Conservation (phyloP, 108 stramenopile genomes). For the Aurantiochytrium sp. region DNA sequence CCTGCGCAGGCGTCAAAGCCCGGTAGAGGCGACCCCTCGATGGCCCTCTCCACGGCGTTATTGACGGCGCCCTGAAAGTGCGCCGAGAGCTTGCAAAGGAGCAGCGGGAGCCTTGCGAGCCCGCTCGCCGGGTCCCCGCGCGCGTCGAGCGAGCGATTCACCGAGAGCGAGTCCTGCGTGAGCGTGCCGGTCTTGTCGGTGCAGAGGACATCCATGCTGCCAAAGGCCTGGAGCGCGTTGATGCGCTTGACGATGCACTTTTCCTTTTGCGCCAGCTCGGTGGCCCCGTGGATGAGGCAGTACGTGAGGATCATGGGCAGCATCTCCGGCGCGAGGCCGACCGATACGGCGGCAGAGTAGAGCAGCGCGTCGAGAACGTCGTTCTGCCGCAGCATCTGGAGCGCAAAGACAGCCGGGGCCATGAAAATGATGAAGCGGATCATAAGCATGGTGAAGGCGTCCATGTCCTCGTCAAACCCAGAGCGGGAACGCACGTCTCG, state of each 20-base stretch:
- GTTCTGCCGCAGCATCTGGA: neutral
- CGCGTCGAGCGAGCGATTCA: neutral
- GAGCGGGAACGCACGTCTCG: neutral
- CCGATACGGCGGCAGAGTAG: neutral
- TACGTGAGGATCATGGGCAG: constrained; percentile 6
- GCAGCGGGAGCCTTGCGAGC: neutral
- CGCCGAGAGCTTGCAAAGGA: neutral
- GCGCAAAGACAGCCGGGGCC: neutral
- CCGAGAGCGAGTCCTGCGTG: constrained; percentile 90
- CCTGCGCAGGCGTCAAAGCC: neutral
- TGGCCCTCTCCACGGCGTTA: neutral
- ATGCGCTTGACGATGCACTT: constrained; percentile 88
- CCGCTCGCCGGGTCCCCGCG: neutral
- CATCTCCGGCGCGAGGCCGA: constrained; percentile 6
- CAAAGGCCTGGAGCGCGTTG: constrained; percentile 85
- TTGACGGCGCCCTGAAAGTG: neutral
- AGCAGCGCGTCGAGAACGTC: neutral
- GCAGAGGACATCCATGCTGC: constrained; percentile 81
- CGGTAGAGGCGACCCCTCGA: neutral
- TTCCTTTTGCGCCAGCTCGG: neutral
- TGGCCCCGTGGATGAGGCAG: neutral
- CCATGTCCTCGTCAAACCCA: constrained; percentile 21
- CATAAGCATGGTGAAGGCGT: neutral
- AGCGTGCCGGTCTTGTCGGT: constrained; percentile 96
- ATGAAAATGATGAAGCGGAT: constrained; percentile 26